Base-by-base conservation (phyloP, 768 basidiomycete genomes). In the Leccinum sublutescens region DNA sequence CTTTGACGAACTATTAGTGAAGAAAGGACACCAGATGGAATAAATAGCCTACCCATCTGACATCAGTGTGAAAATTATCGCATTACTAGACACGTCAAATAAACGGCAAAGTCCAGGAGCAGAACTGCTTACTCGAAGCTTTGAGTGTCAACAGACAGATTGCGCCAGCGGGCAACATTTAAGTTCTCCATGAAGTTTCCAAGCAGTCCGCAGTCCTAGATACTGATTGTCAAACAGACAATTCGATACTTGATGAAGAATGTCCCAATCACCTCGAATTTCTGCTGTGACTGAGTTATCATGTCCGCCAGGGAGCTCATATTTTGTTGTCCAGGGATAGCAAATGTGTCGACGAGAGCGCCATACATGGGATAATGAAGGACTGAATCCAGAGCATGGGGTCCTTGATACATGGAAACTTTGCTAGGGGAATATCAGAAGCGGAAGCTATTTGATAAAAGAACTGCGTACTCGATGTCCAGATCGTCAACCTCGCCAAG, bases 131-230 rank as follows among this genome's bases (percentile, higher is more conserved):
- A 86, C 86, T 83, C 86, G 62, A 89, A 75, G 70, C 79, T 85
- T 69, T 91, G 88, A 4, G 83, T 83, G 65, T 92, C 91, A 17
- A 87, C 84, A 2, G 87, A 86, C 12, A 81, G 52, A 70, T 86
- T 89, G 51, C 82, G 80, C 88, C 89, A 92, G 54, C 90, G 83
- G 8, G 88, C 83, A 11, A 88, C 58, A 68, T 91, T 89, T 62
- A 91, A 88, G 69, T 91, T 91, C 74, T 90, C 89, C 34, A 92
- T 70, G 74, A 92, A 92, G 65, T 88, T 91, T 1, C 90, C 91
- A 3, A 91, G 80, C 14, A 75, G 57, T 21, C 67, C 59, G 17
- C 54, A 50, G 48, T 71, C 71, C 70, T 70, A 50, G 14, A 36
- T 50, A 27, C 23, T n/a, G 40, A 38, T 33, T 29, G 54, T 66